phyloP scores from a whole-genome alignment of 352 stramenopile genomes.

The Phytopythium aichiense region DNA sequence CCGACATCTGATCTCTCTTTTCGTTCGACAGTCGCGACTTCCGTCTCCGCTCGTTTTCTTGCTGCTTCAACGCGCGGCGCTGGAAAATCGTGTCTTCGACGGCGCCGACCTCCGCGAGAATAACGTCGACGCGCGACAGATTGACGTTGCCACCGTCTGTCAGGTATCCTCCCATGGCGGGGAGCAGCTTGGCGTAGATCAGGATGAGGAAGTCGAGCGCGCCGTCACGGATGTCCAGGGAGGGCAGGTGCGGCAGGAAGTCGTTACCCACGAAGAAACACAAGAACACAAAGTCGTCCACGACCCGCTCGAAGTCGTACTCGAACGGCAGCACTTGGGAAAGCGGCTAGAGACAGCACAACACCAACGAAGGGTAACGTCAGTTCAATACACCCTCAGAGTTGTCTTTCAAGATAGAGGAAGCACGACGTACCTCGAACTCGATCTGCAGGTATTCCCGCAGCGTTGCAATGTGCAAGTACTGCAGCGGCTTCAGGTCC shows the following conservation, averaged over 20 bases:
- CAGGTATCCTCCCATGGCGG: slow-evolving; percentile 92
- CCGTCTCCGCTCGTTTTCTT: slow-evolving; percentile 65
- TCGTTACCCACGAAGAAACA: slow-evolving; percentile 99
- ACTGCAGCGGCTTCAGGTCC: slow-evolving; percentile 92
- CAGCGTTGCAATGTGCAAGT: slow-evolving; percentile 91
- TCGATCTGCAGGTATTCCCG: slow-evolving; percentile 93
- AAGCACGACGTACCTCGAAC: slow-evolving; percentile 63
- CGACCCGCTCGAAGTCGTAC: slow-evolving; percentile 96
- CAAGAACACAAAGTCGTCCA: slow-evolving; percentile 99
- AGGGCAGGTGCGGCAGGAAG: slow-evolving; percentile 98
- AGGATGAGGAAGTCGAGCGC: slow-evolving; percentile 98
- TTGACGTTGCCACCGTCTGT: slow-evolving; percentile 94
- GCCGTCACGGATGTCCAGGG: slow-evolving; percentile 98
- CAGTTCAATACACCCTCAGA: not conserved
- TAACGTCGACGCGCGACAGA: slow-evolving; percentile 93
- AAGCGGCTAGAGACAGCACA: slow-evolving; percentile 29
- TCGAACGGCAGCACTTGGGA: slow-evolving; percentile 84
- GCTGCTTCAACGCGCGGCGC: slow-evolving; percentile 77
- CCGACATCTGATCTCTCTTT: slow-evolving; percentile 68
- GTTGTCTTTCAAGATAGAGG: not conserved
- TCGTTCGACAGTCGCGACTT: slow-evolving; percentile 65
- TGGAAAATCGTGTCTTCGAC: slow-evolving; percentile 97
- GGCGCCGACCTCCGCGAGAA: slow-evolving; percentile 94
- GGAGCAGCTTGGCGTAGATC: slow-evolving; percentile 91
- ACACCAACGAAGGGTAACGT: not conserved